Conservation (phyloP, 306 rosid genomes). For the Medicago arabica region DNA sequence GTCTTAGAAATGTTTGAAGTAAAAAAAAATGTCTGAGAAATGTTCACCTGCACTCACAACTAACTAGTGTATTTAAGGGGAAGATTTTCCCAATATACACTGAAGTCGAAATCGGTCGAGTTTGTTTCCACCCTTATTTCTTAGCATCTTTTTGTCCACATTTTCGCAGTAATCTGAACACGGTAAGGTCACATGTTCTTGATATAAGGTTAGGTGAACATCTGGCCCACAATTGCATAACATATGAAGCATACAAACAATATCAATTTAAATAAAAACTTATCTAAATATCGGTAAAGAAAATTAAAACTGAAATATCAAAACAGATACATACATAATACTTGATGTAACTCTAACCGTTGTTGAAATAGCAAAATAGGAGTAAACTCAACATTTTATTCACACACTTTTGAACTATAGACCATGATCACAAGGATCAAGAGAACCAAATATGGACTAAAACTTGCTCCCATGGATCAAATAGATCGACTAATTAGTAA, state of each 20-base stretch:
- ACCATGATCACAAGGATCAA: neutral
- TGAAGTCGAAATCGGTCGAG: neutral
- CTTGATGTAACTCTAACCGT: neutral
- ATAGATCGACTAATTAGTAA: neutral
- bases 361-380: neutral
- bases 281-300: no score
- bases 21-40: no score
- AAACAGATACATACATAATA: no score
- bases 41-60: no score
- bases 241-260: neutral
- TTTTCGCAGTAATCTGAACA: no score
- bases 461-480: neutral
- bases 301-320: no score
- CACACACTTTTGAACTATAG: neutral
- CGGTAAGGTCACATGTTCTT: no score
- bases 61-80: neutral
- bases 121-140: no score
- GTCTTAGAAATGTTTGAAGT: no score
- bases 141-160: neutral
- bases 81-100: neutral
- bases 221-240: neutral
- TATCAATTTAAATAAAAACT: no score
- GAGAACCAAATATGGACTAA: neutral
- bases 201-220: no score
- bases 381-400: neutral